These are phyloP conservation scores for Sonneratia alba DNA, from an alignment of 345 rosid genomes.

Conservation along the genomic window DNA sequence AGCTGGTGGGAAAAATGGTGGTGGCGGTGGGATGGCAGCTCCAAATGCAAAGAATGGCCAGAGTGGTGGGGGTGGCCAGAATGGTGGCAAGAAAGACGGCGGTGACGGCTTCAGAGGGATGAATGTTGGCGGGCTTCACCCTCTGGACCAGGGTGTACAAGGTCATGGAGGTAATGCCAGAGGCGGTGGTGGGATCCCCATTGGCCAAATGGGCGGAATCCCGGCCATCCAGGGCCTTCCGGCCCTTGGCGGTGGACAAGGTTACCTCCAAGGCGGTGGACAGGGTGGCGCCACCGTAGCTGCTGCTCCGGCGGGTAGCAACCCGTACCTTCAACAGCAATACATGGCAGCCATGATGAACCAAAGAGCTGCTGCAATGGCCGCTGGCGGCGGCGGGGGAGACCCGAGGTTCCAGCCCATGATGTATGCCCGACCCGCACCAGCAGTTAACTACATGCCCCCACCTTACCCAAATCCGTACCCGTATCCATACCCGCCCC, in stretches of 20 bases:
- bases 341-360: slow-evolving; percentile 68
- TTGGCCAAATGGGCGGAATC: slow-evolving; percentile 11
- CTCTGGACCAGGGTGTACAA: slow-evolving; percentile 34
- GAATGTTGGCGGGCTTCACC: slow-evolving; percentile 18
- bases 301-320: slow-evolving; percentile 55
- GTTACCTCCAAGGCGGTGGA: slow-evolving; percentile 46
- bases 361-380: slow-evolving; percentile 55
- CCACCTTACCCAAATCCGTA: slow-evolving; percentile 42
- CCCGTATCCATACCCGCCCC: slow-evolving; percentile 17
- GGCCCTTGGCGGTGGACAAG: slow-evolving; percentile 19
- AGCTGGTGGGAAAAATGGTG: slow-evolving; percentile 23
- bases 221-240: slow-evolving; percentile 75
- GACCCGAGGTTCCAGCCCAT: slow-evolving; percentile 84
- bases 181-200: neutral
- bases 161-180: slow-evolving; percentile 26
- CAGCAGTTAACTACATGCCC: slow-evolving; percentile 75
- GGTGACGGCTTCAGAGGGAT: slow-evolving; percentile 32
- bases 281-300: slow-evolving; percentile 23
- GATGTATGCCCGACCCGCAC: slow-evolving; percentile 87
- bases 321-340: slow-evolving; percentile 34
- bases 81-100: slow-evolving; percentile 30
- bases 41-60: slow-evolving; percentile 16
- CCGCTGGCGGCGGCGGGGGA: slow-evolving; percentile 18
- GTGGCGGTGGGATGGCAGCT: slow-evolving; percentile 16
- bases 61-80: slow-evolving; percentile 26